Conservation (phyloP, 768 basidiomycete species). For the Daedaleopsis nitida region DNA sequence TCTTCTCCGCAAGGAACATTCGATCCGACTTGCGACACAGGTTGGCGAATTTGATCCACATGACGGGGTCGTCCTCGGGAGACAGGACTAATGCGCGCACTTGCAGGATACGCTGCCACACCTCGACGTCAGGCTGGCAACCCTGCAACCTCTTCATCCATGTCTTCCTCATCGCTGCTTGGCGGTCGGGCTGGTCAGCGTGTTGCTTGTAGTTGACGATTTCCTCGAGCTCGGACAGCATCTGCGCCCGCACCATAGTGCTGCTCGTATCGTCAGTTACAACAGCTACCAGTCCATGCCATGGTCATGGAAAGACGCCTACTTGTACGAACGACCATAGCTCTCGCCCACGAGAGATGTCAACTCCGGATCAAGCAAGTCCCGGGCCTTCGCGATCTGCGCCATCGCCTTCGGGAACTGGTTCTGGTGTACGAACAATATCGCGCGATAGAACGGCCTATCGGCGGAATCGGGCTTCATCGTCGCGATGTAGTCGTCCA, state of each 20-base stretch:
- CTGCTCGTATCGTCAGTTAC: conserved; percentile 41
- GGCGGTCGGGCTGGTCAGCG: conserved; percentile 92
- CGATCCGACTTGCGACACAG: conserved; percentile 94
- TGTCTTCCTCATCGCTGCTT: conserved; percentile 85
- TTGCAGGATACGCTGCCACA: conserved; percentile 97
- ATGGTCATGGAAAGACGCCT: conserved; percentile 28
- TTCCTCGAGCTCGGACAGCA: conserved; percentile 97
- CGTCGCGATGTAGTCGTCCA: conserved; percentile 94
- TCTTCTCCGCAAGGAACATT: conserved; percentile 95
- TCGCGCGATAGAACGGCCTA: conserved; percentile 93
- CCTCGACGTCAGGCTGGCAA: conserved; percentile 97
- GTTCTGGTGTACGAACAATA: conserved; percentile 93
- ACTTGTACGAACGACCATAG: conserved; percentile 98
- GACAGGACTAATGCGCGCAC: conserved; percentile 91
- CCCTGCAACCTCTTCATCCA: conserved; percentile 99
- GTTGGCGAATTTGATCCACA: conserved; percentile 99
- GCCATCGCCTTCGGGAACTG: conserved; percentile 89
- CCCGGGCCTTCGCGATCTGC: conserved; percentile 92
- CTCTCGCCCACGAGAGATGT: conserved; percentile 92
- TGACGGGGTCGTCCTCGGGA: conserved; percentile 91
- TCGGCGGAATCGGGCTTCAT: conserved; percentile 95
- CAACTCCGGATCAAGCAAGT: conserved; percentile 88
- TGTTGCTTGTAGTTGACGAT: conserved; percentile 95
- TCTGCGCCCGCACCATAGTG: conserved; percentile 95
- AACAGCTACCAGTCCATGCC: neutral